phyloP scores from a whole-genome alignment of 768 basidiomycete genomes.

The Suillus subluteus region DNA sequence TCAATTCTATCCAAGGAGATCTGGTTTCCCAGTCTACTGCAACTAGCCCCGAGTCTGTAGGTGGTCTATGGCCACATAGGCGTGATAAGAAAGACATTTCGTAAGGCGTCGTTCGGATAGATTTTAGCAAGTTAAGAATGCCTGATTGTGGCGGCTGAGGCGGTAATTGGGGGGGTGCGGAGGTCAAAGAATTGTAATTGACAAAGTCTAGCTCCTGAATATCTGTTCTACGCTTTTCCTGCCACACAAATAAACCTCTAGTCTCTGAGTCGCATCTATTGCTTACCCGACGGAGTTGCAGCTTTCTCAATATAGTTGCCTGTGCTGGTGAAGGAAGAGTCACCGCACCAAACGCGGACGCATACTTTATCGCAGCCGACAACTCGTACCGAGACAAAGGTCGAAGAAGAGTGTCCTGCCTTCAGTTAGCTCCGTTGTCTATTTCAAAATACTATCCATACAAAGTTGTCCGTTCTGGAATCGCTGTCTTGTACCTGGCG shows the following conservation, averaged over 20 bases:
- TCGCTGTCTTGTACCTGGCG: slow-evolving; percentile 13
- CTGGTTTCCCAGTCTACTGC: slow-evolving; percentile 74
- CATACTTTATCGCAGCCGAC: slow-evolving; percentile 37
- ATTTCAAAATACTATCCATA: background rate
- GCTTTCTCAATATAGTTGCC: slow-evolving; percentile 44
- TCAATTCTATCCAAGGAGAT: slow-evolving; percentile 75
- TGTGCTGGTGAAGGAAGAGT: slow-evolving; percentile 32
- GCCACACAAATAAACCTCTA: slow-evolving; percentile 4
- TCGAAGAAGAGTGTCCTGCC: slow-evolving; percentile 40
- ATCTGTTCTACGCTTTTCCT: slow-evolving; percentile 27
- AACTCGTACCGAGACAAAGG: slow-evolving; percentile 46
- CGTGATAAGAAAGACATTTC: slow-evolving; percentile 69
- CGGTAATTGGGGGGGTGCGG: slow-evolving; percentile 35
- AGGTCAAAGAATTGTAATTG: slow-evolving; percentile 16
- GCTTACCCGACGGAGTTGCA: slow-evolving; percentile 45
- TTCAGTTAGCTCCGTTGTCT: background rate
- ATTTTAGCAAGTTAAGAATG: slow-evolving; percentile 54
- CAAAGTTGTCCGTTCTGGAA: background rate
- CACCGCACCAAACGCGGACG: slow-evolving; percentile 17
- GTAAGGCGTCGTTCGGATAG: slow-evolving; percentile 66
- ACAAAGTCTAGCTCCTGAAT: slow-evolving; percentile 12
- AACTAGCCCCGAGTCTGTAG: slow-evolving; percentile 42
- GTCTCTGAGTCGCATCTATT: background rate
- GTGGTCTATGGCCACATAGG: slow-evolving; percentile 45
- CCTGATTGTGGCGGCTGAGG: slow-evolving; percentile 31